Percentiles rank a stretch among this genome's conserved stretches.
Evolutionary conservation across 164 flowering plant genomes (phyloP).

Genomic region (Kingdonia uniflora): DNA sequence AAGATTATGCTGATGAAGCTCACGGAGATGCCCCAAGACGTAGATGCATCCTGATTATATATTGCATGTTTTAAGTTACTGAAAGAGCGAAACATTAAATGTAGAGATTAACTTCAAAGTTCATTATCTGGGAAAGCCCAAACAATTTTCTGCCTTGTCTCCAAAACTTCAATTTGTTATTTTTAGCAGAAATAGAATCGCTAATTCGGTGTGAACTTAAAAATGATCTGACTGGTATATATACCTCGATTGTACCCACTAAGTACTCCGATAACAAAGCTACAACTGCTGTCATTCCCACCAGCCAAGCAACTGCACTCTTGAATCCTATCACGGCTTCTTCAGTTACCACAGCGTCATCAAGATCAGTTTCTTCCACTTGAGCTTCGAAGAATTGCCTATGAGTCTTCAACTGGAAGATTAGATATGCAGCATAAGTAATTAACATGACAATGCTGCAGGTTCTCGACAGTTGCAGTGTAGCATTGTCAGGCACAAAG

Average conservation of each 20-base stretch:
- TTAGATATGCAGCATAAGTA: conserved; percentile 53
- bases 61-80: too few species aligned
- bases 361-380: conserved; percentile 28
- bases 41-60: conserved; percentile 59
- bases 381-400: conserved; percentile 20
- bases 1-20: conserved; percentile 83
- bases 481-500: conserved; percentile 11
- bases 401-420: conserved; percentile 79
- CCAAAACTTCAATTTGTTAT: too few species aligned
- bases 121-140: too few species aligned
- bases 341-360: conserved; percentile 12
- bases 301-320: conserved; percentile 65
- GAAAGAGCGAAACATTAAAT: too few species aligned
- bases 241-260: conserved; percentile 85
- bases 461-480: conserved; percentile 56
- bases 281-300: conserved; percentile 54
- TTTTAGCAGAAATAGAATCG: too few species aligned
- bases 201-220: too few species aligned
- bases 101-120: too few species aligned
- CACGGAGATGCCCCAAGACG: conserved; percentile 78
- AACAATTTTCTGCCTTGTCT: too few species aligned
- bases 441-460: conserved; percentile 68
- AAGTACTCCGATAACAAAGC: conserved; percentile 79
- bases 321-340: conserved; percentile 69
- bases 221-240: too few species aligned